Evolutionary conservation across 2,329 filamentous ascomycete genomes (phyloP).

Genomic region (Karstenula rhodostoma): DNA sequence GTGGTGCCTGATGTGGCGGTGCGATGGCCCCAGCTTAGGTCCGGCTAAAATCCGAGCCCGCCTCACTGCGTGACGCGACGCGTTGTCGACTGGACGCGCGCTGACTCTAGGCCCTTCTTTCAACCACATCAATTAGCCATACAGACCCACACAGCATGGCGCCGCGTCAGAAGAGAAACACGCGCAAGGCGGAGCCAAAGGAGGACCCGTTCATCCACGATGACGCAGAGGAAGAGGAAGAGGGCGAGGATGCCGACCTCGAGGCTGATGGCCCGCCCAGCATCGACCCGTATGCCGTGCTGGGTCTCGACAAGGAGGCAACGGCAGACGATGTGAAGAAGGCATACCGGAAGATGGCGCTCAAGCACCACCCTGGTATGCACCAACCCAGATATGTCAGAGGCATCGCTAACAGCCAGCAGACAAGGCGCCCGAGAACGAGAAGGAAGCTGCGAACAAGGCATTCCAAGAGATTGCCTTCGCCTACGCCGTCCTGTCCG

Average conservation of each 20-base stretch:
- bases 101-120: conserved; percentile 17
- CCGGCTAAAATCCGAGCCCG: conserved; percentile 31
- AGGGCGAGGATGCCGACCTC: conserved; percentile 28
- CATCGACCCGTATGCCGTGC: conserved; percentile 79
- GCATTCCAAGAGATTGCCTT: conserved; percentile 92
- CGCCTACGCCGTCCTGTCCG: conserved; percentile 91
- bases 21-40: conserved; percentile 23
- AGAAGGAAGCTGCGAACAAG: conserved; percentile 76
- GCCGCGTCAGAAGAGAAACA: conserved; percentile 11
- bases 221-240: conserved; percentile 56
- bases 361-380: conserved; percentile 78
- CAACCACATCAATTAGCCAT: conserved; percentile 8
- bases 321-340: conserved; percentile 83
- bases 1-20: conserved; percentile 17
- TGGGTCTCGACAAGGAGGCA: conserved; percentile 74
- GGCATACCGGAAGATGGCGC: conserved; percentile 88
- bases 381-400: conserved; percentile 21
- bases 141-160: conserved; percentile 19
- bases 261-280: conserved; percentile 67
- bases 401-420: conserved; percentile 23
- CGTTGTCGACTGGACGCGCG: conserved; percentile 24
- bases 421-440: conserved; percentile 78
- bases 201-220: conserved; percentile 25
- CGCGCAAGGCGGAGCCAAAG: conserved; percentile 9
- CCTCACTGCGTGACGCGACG: conserved; percentile 33